Evolutionary conservation across 352 stramenopile genomes (phyloP), one percentile per base, ranked within the genome.

Genomic region (Phytophthora capsici): DNA sequence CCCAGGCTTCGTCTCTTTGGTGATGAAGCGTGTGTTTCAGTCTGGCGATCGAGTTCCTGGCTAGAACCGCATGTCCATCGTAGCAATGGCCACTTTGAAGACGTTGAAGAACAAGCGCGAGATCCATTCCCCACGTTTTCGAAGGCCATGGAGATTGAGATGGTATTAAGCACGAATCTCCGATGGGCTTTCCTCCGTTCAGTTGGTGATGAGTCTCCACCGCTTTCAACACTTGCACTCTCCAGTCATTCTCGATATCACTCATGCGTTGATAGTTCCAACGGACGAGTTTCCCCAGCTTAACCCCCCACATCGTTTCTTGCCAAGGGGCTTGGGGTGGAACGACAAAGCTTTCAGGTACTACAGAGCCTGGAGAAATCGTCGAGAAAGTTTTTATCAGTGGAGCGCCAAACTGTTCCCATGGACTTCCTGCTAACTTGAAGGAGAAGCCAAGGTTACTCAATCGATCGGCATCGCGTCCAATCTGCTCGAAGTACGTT

Each of bases 41-140:
- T 41, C 46, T 63, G 20, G 40, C 38, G 19, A 61, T 16, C 4
- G 56, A 51, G 17, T 40, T 69, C 25, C 23, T 60, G 16, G 53
- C 57, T 36, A 73, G 19, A n/a, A 57, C 46, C 16, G 50, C 44
- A 26, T 76, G 68, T 0, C 68, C 68, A 22, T 62, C 57, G 23
- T 76, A 76, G 10, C 23, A 68, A 17, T 72, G 52, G 1, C 63
- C 57, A 52, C 25, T 57, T 10, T 63, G 28, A 9, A 76, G 36
- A 22, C 63, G 63, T 6, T 66, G 63, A 14, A 70, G 23, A 17
- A 76, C 63, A 7, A 20, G 47, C 1, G 63, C 44, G 3, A 76
- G 47, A 49, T 73, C 51, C 57, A 73, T 70, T 5, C 52, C 63
- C 63, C 68, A 76, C 8, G 57, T 70, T n/a, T 56, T 63, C 4